Percentiles rank a stretch among this genome's conserved stretches.
These are phyloP conservation scores for Umbellularia californica DNA, from an alignment of 164 flowering plant genomes.

Conservation along the genomic window DNA sequence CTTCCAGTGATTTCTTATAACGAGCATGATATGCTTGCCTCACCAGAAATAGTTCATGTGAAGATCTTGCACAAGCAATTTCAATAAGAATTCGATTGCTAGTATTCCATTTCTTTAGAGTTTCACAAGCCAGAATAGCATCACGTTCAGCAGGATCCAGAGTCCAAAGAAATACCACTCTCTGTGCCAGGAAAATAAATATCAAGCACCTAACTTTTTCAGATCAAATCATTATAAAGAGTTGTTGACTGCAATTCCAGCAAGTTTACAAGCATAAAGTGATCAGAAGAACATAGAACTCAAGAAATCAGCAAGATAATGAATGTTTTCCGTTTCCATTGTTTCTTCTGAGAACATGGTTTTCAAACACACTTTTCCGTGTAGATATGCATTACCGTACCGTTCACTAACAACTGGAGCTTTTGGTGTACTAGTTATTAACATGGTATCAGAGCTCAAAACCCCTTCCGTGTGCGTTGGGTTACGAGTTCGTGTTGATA, in stretches of 20 bases:
- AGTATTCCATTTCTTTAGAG: constrained; percentile 43
- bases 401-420: too few species aligned
- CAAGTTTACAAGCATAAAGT: not conserved
- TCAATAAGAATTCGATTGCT: constrained; percentile 56
- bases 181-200: constrained; percentile 25
- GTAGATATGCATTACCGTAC: too few species aligned
- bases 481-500: too few species aligned
- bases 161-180: constrained; percentile 56
- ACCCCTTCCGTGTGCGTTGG: too few species aligned
- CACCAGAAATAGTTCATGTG: constrained; percentile 45
- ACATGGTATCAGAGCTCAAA: too few species aligned
- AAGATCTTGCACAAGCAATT: constrained; percentile 68
- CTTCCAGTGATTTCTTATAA: constrained; percentile 70
- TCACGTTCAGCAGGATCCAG: constrained; percentile 72
- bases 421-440: too few species aligned
- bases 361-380: too few species aligned
- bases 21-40: constrained; percentile 71
- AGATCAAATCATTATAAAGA: not conserved
- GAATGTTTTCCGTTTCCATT: too few species aligned
- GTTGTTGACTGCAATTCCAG: not conserved
- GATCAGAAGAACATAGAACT: not conserved
- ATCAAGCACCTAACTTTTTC: not conserved
- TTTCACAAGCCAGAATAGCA: constrained; percentile 65
- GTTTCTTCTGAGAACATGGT: too few species aligned
- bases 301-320: too few species aligned